Percentiles rank a stretch among this genome's conserved stretches.
phyloP scores from a whole-genome alignment of 2,329 filamentous ascomycete genomes.

The Ophiostoma quercus region DNA sequence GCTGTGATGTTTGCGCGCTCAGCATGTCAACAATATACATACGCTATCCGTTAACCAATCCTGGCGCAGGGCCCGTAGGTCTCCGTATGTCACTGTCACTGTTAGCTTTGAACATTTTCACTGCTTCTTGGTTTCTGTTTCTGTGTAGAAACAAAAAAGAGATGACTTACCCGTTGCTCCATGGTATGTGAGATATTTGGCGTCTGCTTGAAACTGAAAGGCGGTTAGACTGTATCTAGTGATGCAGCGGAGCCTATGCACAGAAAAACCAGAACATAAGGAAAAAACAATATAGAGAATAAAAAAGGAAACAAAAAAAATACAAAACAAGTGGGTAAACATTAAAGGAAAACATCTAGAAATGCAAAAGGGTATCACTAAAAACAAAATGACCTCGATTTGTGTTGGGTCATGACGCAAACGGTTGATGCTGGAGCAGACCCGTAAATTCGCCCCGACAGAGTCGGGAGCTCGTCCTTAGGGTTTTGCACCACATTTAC shows the following conservation, averaged over 20 bases:
- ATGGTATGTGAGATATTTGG: slow-evolving; percentile 21
- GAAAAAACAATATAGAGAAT: not conserved
- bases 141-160: not conserved
- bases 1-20: not conserved
- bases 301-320: not conserved
- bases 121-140: not conserved
- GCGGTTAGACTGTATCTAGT: not conserved
- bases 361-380: not conserved
- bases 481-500: no score
- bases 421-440: not conserved
- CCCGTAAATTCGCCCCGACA: no score
- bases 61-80: slow-evolving; percentile 79
- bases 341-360: not conserved
- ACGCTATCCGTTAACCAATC: slow-evolving; percentile 98
- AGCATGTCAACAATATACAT: slow-evolving; percentile 33
- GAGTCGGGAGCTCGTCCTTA: no score
- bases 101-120: not conserved
- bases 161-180: slow-evolving; percentile 13
- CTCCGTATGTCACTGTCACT: slow-evolving; percentile 70
- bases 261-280: not conserved
- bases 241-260: not conserved
- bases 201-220: slow-evolving; percentile 14
- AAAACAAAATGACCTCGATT: not conserved
- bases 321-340: no score
- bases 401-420: not conserved